Evolutionary conservation across 75 land plant species (phyloP).

Genomic region (Cryptomeria japonica): DNA sequence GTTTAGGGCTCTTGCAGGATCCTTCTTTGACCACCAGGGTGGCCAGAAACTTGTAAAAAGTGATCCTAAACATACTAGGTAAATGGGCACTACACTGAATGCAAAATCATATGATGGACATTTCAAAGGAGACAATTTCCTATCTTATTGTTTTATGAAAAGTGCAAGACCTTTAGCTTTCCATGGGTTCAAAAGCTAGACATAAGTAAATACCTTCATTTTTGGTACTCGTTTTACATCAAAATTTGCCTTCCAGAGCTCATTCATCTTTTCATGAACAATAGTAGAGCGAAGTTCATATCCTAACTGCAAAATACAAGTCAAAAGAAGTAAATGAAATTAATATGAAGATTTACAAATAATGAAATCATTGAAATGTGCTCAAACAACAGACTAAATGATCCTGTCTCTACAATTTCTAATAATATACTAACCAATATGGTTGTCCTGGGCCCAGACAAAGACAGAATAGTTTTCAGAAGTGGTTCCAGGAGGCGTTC

Average conservation of each 20-base stretch:
- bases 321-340: background rate
- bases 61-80: too few relatives aligned
- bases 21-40: too few relatives aligned
- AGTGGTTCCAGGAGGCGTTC: slow-evolving; percentile 90
- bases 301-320: slow-evolving; percentile 53
- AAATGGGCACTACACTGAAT: too few relatives aligned
- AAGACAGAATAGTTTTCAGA: slow-evolving; percentile 63
- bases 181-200: background rate
- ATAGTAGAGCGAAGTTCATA: slow-evolving; percentile 86
- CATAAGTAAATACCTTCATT: slow-evolving; percentile 57
- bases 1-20: background rate
- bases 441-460: slow-evolving; percentile 92
- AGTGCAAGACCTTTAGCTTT: background rate
- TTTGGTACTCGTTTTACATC: slow-evolving; percentile 71
- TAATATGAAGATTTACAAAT: background rate
- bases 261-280: slow-evolving; percentile 78
- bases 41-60: too few relatives aligned
- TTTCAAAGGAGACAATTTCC: background rate
- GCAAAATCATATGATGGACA: background rate
- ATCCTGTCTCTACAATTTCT: background rate
- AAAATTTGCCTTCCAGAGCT: slow-evolving; percentile 74
- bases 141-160: background rate
- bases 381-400: background rate
- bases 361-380: background rate
- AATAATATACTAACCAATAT: slow-evolving; percentile 50